These are phyloP conservation scores for Aspergillus affinis DNA, from an alignment of 495 filamentous ascomycete genomes.

Conservation along the genomic window DNA sequence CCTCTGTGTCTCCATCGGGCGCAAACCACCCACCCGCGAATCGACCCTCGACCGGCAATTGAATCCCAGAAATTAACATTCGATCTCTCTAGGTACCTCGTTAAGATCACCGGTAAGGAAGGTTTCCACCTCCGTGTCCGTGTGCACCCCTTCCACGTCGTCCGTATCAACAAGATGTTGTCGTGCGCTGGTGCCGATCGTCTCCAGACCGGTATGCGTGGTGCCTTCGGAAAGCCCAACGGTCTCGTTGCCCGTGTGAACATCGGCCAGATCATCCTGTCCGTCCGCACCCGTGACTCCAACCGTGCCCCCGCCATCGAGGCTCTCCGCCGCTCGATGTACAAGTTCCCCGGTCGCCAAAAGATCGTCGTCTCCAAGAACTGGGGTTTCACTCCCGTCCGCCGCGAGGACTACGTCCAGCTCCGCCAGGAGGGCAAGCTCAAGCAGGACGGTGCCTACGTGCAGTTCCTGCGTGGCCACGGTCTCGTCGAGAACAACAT, in stretches of 20 bases:
- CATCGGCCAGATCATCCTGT: conserved; percentile 97
- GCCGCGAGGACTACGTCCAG: conserved; percentile 93
- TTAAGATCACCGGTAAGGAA: conserved; percentile 98
- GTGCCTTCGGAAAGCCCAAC: conserved; percentile 99
- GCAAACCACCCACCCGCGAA: neutral
- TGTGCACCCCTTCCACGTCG: conserved; percentile 98
- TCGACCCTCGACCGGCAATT: neutral
- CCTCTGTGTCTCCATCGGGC: neutral
- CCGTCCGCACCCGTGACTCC: conserved; percentile 90
- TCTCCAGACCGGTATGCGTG: conserved; percentile 99
- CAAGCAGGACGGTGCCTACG: conserved; percentile 96
- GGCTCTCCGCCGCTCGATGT: conserved; percentile 96
- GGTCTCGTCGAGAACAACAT: conserved; percentile 85
- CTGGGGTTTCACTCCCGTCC: conserved; percentile 98
- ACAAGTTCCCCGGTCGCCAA: conserved; percentile 99
- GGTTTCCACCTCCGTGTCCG: conserved; percentile 98
- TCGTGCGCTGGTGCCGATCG: conserved; percentile 99
- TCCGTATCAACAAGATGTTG: conserved; percentile 99
- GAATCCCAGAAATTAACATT: conserved; percentile 8
- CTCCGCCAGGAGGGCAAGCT: conserved; percentile 87
- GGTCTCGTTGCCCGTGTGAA: conserved; percentile 97
- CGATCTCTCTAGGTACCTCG: conserved; percentile 65
- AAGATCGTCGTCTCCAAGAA: conserved; percentile 99
- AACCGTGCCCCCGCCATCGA: conserved; percentile 92
- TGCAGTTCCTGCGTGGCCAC: conserved; percentile 94